Conservation (phyloP, 257 asterid genomes). For the Solanum corneliomulleri region DNA sequence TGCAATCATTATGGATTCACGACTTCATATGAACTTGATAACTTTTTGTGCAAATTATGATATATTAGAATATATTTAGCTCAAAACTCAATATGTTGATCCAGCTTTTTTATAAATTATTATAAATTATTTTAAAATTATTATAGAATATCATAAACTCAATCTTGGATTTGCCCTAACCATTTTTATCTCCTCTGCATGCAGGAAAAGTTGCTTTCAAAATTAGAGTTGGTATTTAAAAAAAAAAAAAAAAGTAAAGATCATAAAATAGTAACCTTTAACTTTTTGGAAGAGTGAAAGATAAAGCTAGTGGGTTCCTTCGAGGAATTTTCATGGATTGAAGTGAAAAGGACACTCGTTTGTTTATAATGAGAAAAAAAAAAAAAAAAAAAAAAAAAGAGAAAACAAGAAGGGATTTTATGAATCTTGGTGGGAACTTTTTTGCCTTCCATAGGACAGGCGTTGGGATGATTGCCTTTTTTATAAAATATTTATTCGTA, state of each 20-base stretch:
- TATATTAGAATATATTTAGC: background rate
- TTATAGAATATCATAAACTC: background rate
- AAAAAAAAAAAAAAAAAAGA: background rate
- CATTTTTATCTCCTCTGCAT: background rate
- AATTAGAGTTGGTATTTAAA: background rate
- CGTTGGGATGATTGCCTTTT: constrained; percentile 24
- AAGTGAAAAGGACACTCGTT: constrained; percentile 18
- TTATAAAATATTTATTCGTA: background rate
- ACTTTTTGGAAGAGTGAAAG: constrained; percentile 14
- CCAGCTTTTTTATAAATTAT: background rate
- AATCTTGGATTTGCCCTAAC: background rate
- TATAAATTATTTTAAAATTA: background rate
- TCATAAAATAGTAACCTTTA: constrained; percentile 19
- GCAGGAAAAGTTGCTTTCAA: background rate
- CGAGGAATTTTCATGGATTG: constrained; percentile 2
- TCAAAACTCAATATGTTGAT: background rate
- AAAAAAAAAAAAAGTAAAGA: background rate
- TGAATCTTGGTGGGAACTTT: constrained; percentile 59
- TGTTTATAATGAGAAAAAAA: constrained; percentile 16
- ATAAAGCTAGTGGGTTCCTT: constrained; percentile 7
- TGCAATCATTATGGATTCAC: background rate
- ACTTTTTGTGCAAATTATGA: background rate
- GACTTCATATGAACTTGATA: background rate
- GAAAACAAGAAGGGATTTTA: constrained; percentile 4
- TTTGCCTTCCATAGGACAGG: constrained; percentile 48